These are phyloP conservation scores for Daedaleopsis nitida DNA, from an alignment of 768 basidiomycete genomes.

Conservation along the genomic window DNA sequence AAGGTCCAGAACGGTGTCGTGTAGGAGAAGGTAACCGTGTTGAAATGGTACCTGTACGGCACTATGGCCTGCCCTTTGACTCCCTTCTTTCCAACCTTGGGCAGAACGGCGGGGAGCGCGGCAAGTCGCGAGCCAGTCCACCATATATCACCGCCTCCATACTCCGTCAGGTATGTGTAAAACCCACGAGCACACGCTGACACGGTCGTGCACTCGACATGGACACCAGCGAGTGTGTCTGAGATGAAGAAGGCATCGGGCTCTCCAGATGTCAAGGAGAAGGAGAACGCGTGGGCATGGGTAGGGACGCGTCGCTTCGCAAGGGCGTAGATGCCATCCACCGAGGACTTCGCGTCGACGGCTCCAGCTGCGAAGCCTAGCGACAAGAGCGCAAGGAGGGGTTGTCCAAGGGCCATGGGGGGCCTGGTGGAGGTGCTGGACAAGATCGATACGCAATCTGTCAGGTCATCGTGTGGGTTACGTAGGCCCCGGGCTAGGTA, in stretches of 20 bases:
- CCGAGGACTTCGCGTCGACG: neutral
- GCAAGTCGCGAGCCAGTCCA: conserved; percentile 45
- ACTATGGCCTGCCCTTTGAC: conserved; percentile 37
- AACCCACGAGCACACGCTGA: conserved; percentile 42
- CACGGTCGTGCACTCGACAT: conserved; percentile 37
- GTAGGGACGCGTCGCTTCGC: conserved; percentile 38
- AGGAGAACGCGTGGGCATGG: conserved; percentile 36
- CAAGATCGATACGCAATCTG: no score
- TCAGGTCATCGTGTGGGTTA: no score
- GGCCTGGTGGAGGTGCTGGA: neutral
- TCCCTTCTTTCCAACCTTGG: conserved; percentile 33
- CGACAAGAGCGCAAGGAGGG: conserved; percentile 5
- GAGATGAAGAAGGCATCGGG: conserved; percentile 38
- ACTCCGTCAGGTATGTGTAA: conserved; percentile 42
- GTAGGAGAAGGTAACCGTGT: conserved; percentile 46
- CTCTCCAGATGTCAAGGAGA: conserved; percentile 27
- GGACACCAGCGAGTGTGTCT: conserved; percentile 30
- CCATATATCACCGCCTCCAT: conserved; percentile 43
- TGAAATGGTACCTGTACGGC: conserved; percentile 42
- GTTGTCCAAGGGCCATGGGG: neutral
- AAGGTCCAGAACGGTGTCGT: conserved; percentile 43
- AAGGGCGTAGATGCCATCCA: conserved; percentile 38
- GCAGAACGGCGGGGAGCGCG: conserved; percentile 33
- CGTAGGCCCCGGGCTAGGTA: no score
- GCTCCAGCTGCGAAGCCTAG: neutral